These are phyloP conservation scores for Leccinum olivaceopallidum DNA, from an alignment of 768 basidiomycete species.

Conservation along the genomic window DNA sequence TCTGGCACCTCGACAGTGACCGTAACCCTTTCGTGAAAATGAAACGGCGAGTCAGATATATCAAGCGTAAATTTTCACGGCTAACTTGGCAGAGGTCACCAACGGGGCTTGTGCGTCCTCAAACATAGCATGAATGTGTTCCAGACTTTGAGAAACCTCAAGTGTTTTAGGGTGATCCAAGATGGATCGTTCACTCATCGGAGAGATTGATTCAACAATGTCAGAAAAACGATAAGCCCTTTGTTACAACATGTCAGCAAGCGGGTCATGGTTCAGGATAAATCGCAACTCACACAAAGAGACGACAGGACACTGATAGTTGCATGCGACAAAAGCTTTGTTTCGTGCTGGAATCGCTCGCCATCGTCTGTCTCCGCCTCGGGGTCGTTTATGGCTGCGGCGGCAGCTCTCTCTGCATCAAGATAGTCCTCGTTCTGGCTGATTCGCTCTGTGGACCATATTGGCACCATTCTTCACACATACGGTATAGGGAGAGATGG, in stretches of 20 bases:
- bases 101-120: conserved; percentile 54
- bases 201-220: conserved; percentile 51
- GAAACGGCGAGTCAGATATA: conserved; percentile 8
- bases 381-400: conserved; percentile 41
- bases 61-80: conserved; percentile 9
- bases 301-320: conserved; percentile 81
- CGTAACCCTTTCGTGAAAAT: conserved; percentile 68
- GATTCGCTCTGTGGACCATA: conserved; percentile 72
- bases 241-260: conserved; percentile 45
- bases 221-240: conserved; percentile 77
- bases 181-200: conserved; percentile 51
- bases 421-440: conserved; percentile 63
- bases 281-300: conserved; percentile 66
- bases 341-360: conserved; percentile 70
- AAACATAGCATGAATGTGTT: conserved; percentile 69
- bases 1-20: conserved; percentile 72
- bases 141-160: conserved; percentile 51
- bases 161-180: conserved; percentile 57
- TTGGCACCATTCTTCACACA: conserved; percentile 95
- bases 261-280: background rate
- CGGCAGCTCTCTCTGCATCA: conserved; percentile 39
- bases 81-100: conserved; percentile 67
- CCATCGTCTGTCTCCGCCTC: conserved; percentile 49
- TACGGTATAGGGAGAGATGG: conserved; percentile 75
- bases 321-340: conserved; percentile 70